Conservation (phyloP, 345 rosid genomes). For the Bretschneidera sinensis region DNA sequence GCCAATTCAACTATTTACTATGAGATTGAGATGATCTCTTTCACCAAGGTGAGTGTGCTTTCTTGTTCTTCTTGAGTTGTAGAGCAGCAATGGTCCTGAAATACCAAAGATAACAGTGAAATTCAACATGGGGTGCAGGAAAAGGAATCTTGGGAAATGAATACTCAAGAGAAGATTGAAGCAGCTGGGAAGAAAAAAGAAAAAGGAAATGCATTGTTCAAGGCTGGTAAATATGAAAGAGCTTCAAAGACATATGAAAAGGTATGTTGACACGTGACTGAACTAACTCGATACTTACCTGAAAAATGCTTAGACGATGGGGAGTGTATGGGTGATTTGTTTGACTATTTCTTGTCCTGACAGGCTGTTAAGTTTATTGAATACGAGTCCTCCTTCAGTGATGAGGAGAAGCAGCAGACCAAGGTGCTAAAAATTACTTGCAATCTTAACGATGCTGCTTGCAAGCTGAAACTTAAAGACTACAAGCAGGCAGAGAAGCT, state of each 20-base stretch:
- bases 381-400: slow-evolving; percentile 50
- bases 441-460: slow-evolving; percentile 71
- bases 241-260: slow-evolving; percentile 79
- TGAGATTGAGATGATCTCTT: slow-evolving; percentile 61
- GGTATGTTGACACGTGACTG: slow-evolving; percentile 32
- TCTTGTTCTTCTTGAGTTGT: neutral
- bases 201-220: slow-evolving; percentile 62
- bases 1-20: slow-evolving; percentile 48
- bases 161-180: slow-evolving; percentile 69
- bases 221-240: slow-evolving; percentile 55
- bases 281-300: too few relatives aligned
- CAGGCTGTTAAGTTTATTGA: slow-evolving; percentile 69
- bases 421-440: slow-evolving; percentile 62
- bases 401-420: slow-evolving; percentile 60
- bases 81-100: neutral
- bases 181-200: slow-evolving; percentile 78
- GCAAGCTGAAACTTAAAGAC: slow-evolving; percentile 62
- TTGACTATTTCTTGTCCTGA: neutral
- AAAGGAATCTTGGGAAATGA: slow-evolving; percentile 88
- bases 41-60: slow-evolving; percentile 40
- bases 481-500: slow-evolving; percentile 58
- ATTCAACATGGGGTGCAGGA: slow-evolving; percentile 41
- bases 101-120: neutral
- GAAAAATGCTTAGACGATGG: too few relatives aligned
- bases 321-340: too few relatives aligned